Evolutionary conservation across 2,329 filamentous ascomycete species (phyloP), one percentile per base, ranked within the genome.

Genomic region (Sarocladium kiliense): DNA sequence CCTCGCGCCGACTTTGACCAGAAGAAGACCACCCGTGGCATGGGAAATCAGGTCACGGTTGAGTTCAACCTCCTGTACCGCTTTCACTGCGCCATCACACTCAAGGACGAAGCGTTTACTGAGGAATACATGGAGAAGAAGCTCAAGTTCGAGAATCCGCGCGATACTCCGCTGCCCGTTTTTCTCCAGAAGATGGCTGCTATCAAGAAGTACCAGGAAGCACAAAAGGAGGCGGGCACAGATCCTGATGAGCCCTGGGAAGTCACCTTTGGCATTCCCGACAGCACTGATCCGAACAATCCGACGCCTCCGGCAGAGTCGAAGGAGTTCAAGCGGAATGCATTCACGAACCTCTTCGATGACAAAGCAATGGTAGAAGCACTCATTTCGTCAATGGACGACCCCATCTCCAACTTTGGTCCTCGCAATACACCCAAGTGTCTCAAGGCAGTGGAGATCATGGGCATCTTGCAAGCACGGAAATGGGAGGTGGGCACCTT

Each of bases 21-120:
- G 61, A 79, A 77, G 56, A 68, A 70, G 45, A 71, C 69, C 50
- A 69, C 74, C 54, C 72, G 81, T 45, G 85, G 81, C 1, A 75
- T 82, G 2, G 84, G 85, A 12, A 88, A 88, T 62, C 82, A 87
- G 60, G 83, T 87, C 45, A 84, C 80, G 41, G 84, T 82, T 2
- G 84, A 88, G 65, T 88, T 88, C 69, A 87, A 87, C 57, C 71
- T 87, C 26, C 72, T 87, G 1, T 88, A 88, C 63, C 74, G 84
- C 25, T 88, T 82, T 75, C 84, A 88, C 66, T 81, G 78, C 1
- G 79, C 77, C 41, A 79, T 86, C 53, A 84, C 80, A 3, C 72
- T 77, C 58, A 75, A 77, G 21, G 85, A 87, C 58, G 82, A 86
- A 62, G 72, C 74, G 39, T 88, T 83, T 82, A 81, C 81, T 18